Evolutionary conservation across 1,284 basidiomycete genomes (phyloP), one percentile per base, ranked within the genome.

Genomic region (Inonotus hispidus): DNA sequence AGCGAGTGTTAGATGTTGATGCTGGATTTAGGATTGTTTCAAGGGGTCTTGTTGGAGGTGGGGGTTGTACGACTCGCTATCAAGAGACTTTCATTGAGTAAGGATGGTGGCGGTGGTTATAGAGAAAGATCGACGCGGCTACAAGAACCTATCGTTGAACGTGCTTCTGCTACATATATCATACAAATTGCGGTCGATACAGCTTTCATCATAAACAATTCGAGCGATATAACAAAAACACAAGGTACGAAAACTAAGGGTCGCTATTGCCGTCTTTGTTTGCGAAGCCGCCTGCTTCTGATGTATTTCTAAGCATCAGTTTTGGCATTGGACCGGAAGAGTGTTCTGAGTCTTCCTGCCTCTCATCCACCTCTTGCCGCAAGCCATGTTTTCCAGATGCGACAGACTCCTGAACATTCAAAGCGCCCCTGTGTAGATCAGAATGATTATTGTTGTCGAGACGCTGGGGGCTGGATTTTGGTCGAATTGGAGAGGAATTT

Each of bases 291-390:
- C 16, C 41, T n/a, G 41, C 19, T 1, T 16, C 41, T 43, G 19
- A n/a, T 11, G 41, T 21, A 43, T 43, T 11, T 21, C 16, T 21
- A 43, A 43, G 63, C 69, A 35, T 27, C 16, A 32, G 52, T 8
- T 49, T 49, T 43, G 41, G 46, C n/a, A 29, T 49, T 25, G 46
- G n/a, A 13, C 23, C 46, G 14, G 19, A 52, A 6, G 32, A 23
- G 11, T 11, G 11, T n/a, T 52, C 25, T 32, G 50, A 32, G 32
- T 35, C 29, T 11, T 16, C 27, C 16, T 16, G 50, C 21, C 21
- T 35, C 13, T 35, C 27, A 19, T 32, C 32, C 29, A 27, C 14
- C 13, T 52, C 32, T 16, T 27, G 13, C 46, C 25, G n/a, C 46
- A 23, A 25, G 21, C 46, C 21, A 21, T 23, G 46, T 4, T 49